Conservation (phyloP, 495 filamentous ascomycete species). For the Lophiotrema nucula region DNA sequence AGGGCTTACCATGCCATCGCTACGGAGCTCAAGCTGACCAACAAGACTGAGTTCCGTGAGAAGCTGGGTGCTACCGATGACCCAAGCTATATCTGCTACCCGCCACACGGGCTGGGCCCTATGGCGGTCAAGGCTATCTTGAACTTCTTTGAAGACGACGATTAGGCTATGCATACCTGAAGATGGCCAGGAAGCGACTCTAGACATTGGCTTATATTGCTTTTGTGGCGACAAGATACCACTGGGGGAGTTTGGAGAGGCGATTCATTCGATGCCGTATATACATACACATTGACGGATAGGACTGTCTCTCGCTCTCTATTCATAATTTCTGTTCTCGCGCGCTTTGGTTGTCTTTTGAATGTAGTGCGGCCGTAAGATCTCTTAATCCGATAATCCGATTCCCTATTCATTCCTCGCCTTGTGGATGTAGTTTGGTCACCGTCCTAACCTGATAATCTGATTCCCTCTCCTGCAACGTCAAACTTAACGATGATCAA, state of each 20-base stretch:
- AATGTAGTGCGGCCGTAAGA: too few species aligned
- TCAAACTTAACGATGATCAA: too few species aligned
- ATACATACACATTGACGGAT: too few species aligned
- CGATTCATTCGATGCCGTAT: too few species aligned
- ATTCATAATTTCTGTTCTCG: too few species aligned
- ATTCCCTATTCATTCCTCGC: too few species aligned
- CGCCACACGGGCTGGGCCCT: conserved; percentile 73
- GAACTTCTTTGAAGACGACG: conserved; percentile 77
- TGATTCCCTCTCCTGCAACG: too few species aligned
- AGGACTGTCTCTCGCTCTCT: too few species aligned
- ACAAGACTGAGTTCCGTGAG: conserved; percentile 83
- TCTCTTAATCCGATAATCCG: too few species aligned
- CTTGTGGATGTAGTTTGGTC: too few species aligned
- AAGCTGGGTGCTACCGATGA: conserved; percentile 80
- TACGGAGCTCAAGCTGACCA: conserved; percentile 71
- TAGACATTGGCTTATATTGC: neutral
- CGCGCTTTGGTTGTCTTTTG: too few species aligned
- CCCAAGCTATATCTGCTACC: conserved; percentile 78
- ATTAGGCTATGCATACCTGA: neutral
- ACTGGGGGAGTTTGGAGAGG: neutral
- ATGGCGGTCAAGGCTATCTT: conserved; percentile 72
- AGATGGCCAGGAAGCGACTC: neutral
- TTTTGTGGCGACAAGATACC: neutral
- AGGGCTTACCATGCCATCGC: conserved; percentile 75
- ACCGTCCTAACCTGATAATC: too few species aligned